Evolutionary conservation across 164 flowering plant species (phyloP).

Genomic region (Cinnamomum micranthum): DNA sequence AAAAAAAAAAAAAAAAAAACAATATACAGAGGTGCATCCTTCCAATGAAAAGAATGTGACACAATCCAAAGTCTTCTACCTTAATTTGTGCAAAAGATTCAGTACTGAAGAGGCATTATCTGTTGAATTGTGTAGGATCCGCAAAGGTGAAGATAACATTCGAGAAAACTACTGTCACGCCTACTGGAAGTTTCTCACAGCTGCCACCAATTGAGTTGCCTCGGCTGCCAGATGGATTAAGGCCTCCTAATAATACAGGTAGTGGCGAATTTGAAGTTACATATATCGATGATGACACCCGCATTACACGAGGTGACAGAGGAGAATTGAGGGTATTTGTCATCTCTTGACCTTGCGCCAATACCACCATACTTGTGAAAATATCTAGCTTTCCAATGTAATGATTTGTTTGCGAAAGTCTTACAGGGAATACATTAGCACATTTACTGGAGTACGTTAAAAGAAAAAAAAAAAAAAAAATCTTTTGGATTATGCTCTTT

Average conservation of each 20-base stretch:
- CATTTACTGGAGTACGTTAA: too few relatives aligned
- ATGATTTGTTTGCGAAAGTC: neutral
- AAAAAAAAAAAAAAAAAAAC: neutral
- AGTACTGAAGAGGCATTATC: neutral
- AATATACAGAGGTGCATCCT: neutral
- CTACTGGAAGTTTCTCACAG: conserved; percentile 80
- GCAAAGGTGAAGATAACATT: conserved; percentile 59
- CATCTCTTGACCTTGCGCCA: conserved; percentile 25
- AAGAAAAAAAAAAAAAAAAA: too few relatives aligned
- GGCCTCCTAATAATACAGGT: conserved; percentile 69
- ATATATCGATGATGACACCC: conserved; percentile 65
- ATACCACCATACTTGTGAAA: neutral
- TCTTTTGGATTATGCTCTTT: too few relatives aligned
- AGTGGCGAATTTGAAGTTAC: conserved; percentile 91
- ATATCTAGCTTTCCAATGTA: neutral
- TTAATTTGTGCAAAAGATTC: neutral
- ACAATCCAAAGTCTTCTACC: neutral
- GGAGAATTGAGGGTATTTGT: conserved; percentile 93
- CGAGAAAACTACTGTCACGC: conserved; percentile 82
- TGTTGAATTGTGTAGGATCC: conserved; percentile 41
- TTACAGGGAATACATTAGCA: too few relatives aligned
- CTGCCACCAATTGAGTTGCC: conserved; percentile 90
- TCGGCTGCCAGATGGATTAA: conserved; percentile 61
- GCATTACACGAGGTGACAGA: conserved; percentile 93
- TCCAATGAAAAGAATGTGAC: neutral